These are phyloP conservation scores for Pichia manshurica DNA, from an alignment of 805 yeast species.

Conservation along the genomic window DNA sequence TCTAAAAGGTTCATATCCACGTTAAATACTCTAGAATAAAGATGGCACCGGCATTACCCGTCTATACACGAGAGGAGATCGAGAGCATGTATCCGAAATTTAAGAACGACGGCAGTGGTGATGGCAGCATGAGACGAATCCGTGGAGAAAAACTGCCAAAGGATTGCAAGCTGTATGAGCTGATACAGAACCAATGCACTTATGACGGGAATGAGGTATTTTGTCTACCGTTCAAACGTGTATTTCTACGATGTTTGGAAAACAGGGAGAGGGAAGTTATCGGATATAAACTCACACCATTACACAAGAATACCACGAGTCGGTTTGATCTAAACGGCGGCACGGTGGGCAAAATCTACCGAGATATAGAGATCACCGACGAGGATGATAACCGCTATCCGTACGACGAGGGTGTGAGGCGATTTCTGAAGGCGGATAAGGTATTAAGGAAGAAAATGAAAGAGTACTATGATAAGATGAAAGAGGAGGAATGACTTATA, in stretches of 20 bases:
- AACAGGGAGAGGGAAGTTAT: slow-evolving; percentile 19
- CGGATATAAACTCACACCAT: slow-evolving; percentile 28
- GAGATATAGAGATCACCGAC: slow-evolving; percentile 36
- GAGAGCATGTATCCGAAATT: slow-evolving; percentile 19
- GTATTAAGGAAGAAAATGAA: slow-evolving; percentile 26
- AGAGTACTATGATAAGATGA: slow-evolving; percentile 22
- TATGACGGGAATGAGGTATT: slow-evolving; percentile 37
- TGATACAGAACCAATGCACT: slow-evolving; percentile 45
- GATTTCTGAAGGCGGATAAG: slow-evolving; percentile 30
- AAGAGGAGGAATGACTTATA: neutral
- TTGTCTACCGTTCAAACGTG: slow-evolving; percentile 44
- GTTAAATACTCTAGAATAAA: neutral
- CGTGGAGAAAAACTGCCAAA: slow-evolving; percentile 11
- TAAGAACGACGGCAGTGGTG: neutral
- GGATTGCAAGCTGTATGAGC: slow-evolving; percentile 31
- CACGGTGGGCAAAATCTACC: slow-evolving; percentile 15
- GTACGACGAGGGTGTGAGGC: slow-evolving; percentile 18
- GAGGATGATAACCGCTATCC: slow-evolving; percentile 30
- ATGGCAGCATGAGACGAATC: neutral
- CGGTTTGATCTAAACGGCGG: slow-evolving; percentile 1
- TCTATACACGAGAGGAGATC: slow-evolving; percentile 35
- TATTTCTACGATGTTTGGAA: slow-evolving; percentile 39
- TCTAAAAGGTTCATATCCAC: too few species aligned
- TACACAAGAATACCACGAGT: slow-evolving; percentile 12
- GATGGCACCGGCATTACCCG: slow-evolving; percentile 52